Percentiles rank a stretch among this genome's conserved stretches.
These are phyloP conservation scores for Serendipita sp. DNA, from an alignment of 768 basidiomycete genomes.

Conservation along the genomic window DNA sequence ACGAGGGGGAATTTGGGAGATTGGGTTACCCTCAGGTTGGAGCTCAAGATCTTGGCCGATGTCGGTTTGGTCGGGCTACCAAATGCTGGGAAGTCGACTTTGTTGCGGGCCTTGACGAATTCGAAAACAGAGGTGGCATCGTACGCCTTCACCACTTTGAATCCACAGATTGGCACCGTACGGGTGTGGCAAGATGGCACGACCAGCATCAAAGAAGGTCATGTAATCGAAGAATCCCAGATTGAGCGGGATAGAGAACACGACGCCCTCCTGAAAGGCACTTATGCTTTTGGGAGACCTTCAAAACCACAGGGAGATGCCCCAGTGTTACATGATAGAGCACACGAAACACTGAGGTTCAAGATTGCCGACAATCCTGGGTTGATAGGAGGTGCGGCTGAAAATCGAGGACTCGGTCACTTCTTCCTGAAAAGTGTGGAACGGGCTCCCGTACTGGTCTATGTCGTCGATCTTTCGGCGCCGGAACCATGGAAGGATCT, in stretches of 20 bases:
- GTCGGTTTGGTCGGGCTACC: conserved; percentile 94
- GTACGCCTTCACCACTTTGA: conserved; percentile 91
- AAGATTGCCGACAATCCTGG: conserved; percentile 97
- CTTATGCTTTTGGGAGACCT: conserved; percentile 1
- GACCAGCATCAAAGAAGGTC: conserved; percentile 36
- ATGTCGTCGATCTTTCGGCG: conserved; percentile 76
- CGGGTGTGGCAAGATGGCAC: conserved; percentile 65
- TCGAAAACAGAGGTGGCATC: conserved; percentile 73
- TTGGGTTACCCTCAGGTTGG: conserved; percentile 64
- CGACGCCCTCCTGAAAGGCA: conserved; percentile 9
- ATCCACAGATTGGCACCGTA: conserved; percentile 85
- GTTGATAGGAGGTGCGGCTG: conserved; percentile 65
- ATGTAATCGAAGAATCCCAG: conserved; percentile 13
- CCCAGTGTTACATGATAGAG: conserved; percentile 16
- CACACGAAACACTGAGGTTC: conserved; percentile 68
- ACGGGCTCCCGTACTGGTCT: conserved; percentile 74
- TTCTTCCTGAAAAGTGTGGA: conserved; percentile 89
- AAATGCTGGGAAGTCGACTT: conserved; percentile 85
- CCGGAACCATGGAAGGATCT: conserved; percentile 68
- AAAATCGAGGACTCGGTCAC: conserved; percentile 86
- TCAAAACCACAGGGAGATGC: conserved; percentile 7
- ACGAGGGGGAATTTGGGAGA: conserved; percentile 64
- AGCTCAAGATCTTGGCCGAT: conserved; percentile 87
- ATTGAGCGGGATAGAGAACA: conserved; percentile 10
- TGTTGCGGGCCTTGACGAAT: conserved; percentile 77